Percentiles rank a stretch among this genome's conserved stretches.
phyloP scores from a whole-genome alignment of 176 grass and related monocot genomes.

The Carex littledalei region DNA sequence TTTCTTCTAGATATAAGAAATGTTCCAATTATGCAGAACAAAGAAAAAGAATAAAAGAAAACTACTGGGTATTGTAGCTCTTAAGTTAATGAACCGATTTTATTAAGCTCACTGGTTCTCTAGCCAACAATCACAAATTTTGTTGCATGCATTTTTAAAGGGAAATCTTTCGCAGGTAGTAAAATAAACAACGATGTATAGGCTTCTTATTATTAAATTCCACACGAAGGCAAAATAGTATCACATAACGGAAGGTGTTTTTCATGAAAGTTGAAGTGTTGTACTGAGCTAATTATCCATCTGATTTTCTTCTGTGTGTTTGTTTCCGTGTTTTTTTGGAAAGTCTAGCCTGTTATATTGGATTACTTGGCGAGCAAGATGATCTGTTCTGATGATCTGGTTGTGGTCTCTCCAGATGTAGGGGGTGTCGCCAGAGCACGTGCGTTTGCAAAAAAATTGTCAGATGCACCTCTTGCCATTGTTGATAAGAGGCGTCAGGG shows the following conservation, averaged over 20 bases:
- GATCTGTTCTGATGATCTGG: conserved; percentile 58
- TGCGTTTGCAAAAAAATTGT: conserved; percentile 72
- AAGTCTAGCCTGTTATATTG: conserved; percentile 62
- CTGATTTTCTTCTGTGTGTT: not conserved
- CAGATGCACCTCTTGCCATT: conserved; percentile 74
- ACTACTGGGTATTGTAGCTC: not conserved
- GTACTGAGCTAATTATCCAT: not conserved
- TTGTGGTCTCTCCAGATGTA: conserved; percentile 75
- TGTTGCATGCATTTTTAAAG: not conserved
- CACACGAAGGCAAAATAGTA: too few species aligned
- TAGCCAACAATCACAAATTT: not conserved
- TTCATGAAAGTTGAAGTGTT: not conserved
- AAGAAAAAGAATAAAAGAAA: not conserved
- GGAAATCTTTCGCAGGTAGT: not conserved
- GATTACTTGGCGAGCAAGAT: conserved; percentile 94
- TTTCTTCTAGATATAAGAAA: not conserved
- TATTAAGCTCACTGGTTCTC: not conserved
- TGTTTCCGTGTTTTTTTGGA: not conserved
- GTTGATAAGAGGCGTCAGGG: conserved; percentile 58
- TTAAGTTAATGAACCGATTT: not conserved
- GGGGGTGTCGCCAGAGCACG: conserved; percentile 70
- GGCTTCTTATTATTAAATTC: not conserved
- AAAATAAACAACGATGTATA: not conserved
- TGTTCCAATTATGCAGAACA: not conserved
- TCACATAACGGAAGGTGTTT: not conserved